These are phyloP conservation scores for Hymenoscyphus repandus DNA, from an alignment of 2,329 filamentous ascomycete genomes.

Conservation along the genomic window DNA sequence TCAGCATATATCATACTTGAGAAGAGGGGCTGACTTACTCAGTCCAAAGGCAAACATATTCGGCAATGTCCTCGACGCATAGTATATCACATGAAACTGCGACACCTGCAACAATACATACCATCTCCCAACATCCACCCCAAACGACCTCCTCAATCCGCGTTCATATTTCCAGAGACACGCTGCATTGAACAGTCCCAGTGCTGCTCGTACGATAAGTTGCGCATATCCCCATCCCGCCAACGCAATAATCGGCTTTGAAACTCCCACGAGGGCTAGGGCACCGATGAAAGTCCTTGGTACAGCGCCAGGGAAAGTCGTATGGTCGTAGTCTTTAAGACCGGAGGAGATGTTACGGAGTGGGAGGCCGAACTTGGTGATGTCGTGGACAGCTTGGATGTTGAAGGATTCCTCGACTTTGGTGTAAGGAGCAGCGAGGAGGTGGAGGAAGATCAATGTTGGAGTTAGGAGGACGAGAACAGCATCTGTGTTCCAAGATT, in stretches of 20 bases:
- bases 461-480: conserved; percentile 54
- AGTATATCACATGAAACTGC: conserved; percentile 92
- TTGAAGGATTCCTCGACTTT: conserved; percentile 99
- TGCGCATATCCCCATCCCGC: conserved; percentile 51
- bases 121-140: conserved; percentile 66
- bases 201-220: conserved; percentile 63
- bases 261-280: conserved; percentile 66
- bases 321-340: conserved; percentile 85
- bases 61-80: conserved; percentile 83
- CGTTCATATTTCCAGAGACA: conserved; percentile 62
- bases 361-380: conserved; percentile 75
- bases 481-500: conserved; percentile 35
- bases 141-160: conserved; percentile 62
- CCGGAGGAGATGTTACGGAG: conserved; percentile 45
- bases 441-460: conserved; percentile 59
- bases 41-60: conserved; percentile 95
- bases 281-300: conserved; percentile 87
- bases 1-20: conserved; percentile 9
- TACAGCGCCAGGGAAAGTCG: conserved; percentile 84
- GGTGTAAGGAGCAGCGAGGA: conserved; percentile 76
- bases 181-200: conserved; percentile 71
- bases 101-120: conserved; percentile 71
- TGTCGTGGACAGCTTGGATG: conserved; percentile 88
- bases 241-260: conserved; percentile 58
- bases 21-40: conserved; percentile 49